Evolutionary conservation across 106 monocot genomes (phyloP), one percentile per base, ranked within the genome.

Genomic region (Narthecium ossifragum): DNA sequence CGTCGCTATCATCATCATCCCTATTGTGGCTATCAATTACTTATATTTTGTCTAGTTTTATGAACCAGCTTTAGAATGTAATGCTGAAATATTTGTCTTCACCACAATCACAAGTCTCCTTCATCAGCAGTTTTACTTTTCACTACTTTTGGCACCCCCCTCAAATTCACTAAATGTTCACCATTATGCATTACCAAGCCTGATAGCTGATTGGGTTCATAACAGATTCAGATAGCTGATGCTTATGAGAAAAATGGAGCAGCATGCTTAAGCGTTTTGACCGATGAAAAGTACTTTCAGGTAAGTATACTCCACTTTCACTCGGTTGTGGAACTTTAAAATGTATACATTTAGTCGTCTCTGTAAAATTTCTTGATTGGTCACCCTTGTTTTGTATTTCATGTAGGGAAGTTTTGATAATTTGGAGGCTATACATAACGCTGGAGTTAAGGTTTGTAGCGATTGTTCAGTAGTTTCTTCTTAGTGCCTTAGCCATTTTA

Each of bases 231-330:
- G 55, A 84, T 98, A 55, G 96, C 96, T 38, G 70, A 41, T 32
- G 59, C 84, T 36, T 98, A 90, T 70, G 81, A 90, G 73, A 61
- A 74, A 66, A 79, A 84, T 81, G 96, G 96, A 61, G 96, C 96
- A 41, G 78, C 96, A 47, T 98, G 96, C 67, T 70, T 98, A 22
- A 98, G 96, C 70, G 84, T 98, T 59, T 80, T 98, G 75, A 87
- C 96, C 14, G 96, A 98, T 75, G 68, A 81, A 56, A 98, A 98
- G 62, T 98, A 83, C 65, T 98, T 98, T 79, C 84, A 98, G 90
- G 96, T 84, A 56, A 70, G 14, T 46, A 39, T 14, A 21, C 57
- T 65, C n/a, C n/a, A n/a, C n/a, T n/a, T n/a, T n/a, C n/a, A n/a
- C n/a, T n/a, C n/a, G n/a, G n/a, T n/a, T n/a, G n/a, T n/a, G n/a